Conservation (phyloP, 2,329 filamentous ascomycete genomes). For the Verticillium klebahnii region DNA sequence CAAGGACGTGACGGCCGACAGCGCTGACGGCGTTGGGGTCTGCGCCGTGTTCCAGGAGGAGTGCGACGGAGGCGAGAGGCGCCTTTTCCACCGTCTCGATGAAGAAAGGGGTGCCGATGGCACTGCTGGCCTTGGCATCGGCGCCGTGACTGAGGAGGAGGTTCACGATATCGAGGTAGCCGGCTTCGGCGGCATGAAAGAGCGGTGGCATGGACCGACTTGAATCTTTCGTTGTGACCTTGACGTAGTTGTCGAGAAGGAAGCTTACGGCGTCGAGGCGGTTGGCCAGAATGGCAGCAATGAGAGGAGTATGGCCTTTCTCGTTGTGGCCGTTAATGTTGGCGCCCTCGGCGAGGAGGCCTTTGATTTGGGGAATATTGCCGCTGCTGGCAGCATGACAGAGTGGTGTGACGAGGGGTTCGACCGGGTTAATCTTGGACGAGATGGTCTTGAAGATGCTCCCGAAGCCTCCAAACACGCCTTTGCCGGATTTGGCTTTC, state of each 20-base stretch:
- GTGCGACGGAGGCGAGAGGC: constrained; percentile 19
- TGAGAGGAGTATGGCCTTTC: constrained; percentile 24
- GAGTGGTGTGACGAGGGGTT: constrained; percentile 27
- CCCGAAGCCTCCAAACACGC: neutral
- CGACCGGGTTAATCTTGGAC: constrained; percentile 6
- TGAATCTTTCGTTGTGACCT: constrained; percentile 16
- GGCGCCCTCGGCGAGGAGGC: constrained; percentile 24
- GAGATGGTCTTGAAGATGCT: constrained; percentile 1
- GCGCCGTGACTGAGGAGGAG: constrained; percentile 24
- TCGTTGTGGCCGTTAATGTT: constrained; percentile 27
- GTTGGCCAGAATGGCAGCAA: constrained; percentile 22
- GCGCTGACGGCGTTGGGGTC: constrained; percentile 20
- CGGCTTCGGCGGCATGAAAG: constrained; percentile 25
- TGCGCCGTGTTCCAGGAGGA: constrained; percentile 25
- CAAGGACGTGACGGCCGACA: constrained; percentile 21
- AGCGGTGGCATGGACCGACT: constrained; percentile 20
- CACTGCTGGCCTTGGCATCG: constrained; percentile 21
- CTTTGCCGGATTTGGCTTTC: neutral
- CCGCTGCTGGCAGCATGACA: constrained; percentile 26
- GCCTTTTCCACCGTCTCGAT: constrained; percentile 20
- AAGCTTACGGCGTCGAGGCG: constrained; percentile 21
- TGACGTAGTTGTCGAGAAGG: constrained; percentile 26
- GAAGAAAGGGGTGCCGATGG: constrained; percentile 23
- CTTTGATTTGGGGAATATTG: constrained; percentile 23
- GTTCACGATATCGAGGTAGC: constrained; percentile 20